Conservation (phyloP, 345 rosid genomes). For the Gynandropsis gynandra region DNA sequence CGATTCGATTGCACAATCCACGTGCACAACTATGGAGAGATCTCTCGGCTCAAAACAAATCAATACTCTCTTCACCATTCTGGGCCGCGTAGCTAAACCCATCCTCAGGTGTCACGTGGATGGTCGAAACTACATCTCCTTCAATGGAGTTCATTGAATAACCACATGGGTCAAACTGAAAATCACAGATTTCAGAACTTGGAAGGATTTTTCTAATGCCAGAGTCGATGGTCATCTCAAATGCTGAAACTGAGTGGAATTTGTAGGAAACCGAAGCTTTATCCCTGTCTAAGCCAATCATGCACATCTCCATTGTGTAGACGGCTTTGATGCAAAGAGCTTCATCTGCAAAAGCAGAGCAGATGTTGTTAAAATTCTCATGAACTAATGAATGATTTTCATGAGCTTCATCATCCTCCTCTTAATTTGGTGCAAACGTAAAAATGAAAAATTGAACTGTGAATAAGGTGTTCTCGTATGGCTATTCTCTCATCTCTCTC, state of each 20-base stretch:
- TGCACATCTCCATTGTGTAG: slow-evolving; percentile 40
- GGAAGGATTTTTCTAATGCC: slow-evolving; percentile 38
- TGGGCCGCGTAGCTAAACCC: slow-evolving; percentile 37
- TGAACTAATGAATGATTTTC: too few species aligned
- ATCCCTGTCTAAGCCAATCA: slow-evolving; percentile 38
- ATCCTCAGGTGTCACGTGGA: too few species aligned
- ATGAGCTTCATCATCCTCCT: too few species aligned
- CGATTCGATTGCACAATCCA: slow-evolving; percentile 1
- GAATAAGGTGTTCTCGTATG: too few species aligned
- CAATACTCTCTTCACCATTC: slow-evolving; percentile 25
- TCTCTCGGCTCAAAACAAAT: slow-evolving; percentile 26
- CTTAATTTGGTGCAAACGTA: too few species aligned
- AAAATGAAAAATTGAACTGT: too few species aligned
- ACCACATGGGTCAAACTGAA: slow-evolving; percentile 41
- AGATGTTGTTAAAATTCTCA: too few species aligned
- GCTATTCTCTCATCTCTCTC: too few species aligned
- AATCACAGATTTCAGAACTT: slow-evolving; percentile 33
- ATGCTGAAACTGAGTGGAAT: slow-evolving; percentile 21
- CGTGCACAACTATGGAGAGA: slow-evolving; percentile 29
- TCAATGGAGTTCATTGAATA: slow-evolving; percentile 45
- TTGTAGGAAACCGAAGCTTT: slow-evolving; percentile 33
- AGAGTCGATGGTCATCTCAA: slow-evolving; percentile 27
- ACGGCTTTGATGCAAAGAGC: too few species aligned
- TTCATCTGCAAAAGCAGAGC: too few species aligned
- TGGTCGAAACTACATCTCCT: slow-evolving; percentile 32